Evolutionary conservation across 495 filamentous ascomycete species (phyloP).

Genomic region (Aspergillus funiculosus): DNA sequence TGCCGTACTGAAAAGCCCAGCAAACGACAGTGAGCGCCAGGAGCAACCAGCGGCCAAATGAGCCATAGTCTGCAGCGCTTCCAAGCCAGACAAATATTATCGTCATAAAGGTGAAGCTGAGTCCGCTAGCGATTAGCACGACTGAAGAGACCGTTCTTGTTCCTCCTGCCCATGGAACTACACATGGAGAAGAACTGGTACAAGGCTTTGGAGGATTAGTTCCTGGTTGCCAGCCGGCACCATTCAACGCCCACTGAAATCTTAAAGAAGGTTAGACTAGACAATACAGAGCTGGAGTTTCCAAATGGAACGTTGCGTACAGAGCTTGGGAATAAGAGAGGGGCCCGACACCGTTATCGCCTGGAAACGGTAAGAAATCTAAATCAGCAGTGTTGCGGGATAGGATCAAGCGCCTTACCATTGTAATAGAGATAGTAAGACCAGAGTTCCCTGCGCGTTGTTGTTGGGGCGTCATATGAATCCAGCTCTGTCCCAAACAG

Average conservation of each 20-base stretch:
- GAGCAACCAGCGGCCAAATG: conserved; percentile 46
- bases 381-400: not conserved
- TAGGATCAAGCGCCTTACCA: conserved; percentile 21
- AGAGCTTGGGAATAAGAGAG: conserved; percentile 43
- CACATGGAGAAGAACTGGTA: conserved; percentile 38
- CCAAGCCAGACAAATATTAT: conserved; percentile 46
- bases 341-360: conserved; percentile 46
- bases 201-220: conserved; percentile 37
- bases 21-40: conserved; percentile 41
- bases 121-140: conserved; percentile 44
- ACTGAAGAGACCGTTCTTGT: conserved; percentile 42
- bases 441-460: conserved; percentile 44
- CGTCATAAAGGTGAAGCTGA: conserved; percentile 48
- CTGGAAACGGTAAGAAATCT: conserved; percentile 10
- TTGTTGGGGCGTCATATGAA: conserved; percentile 39
- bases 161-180: conserved; percentile 43
- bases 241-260: conserved; percentile 45
- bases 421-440: conserved; percentile 48
- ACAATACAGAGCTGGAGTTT: not conserved
- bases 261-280: conserved; percentile 15
- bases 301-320: conserved; percentile 26
- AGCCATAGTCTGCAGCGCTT: conserved; percentile 46
- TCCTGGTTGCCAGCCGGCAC: conserved; percentile 39
- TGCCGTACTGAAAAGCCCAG: conserved; percentile 45
- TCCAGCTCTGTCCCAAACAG: conserved; percentile 39